Evolutionary conservation across 257 asterid genomes (phyloP), one percentile per base, ranked within the genome.

Genomic region (Fraxinus anomala): DNA sequence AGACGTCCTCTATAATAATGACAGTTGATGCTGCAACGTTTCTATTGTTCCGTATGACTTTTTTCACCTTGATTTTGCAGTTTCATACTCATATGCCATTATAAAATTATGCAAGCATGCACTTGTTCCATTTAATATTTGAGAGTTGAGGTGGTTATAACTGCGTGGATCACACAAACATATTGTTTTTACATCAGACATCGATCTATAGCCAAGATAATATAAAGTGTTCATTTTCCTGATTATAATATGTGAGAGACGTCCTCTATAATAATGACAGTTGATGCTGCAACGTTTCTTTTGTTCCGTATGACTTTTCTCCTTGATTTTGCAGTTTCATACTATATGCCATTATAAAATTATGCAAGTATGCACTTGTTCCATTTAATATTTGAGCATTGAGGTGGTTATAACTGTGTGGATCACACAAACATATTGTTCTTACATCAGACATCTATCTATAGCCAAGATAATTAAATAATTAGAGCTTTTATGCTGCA

Each of bases 261-360:
- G 33, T 31, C 4, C 12, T 54, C 65, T 54, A n/a, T n/a, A 54
- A 54, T 19, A 17, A 54, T 19, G 23, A n/a, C 24, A 47, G n/a
- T 6, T 54, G 65, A 54, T n/a, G 26, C 65, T 19, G 65, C 65
- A n/a, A 54, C 24, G 8, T 54, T 19, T 54, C 65, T 54, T 1
- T 19, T 6, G 3, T 16, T 17, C 23, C 26, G 6, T n/a, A 19
- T 21, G 28, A 63, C 34, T 11, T 63, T 63, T 24, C 34, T 24
- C 69, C 69, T 63, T 24, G 69, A 63, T 63, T 54, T 63, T 63
- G 36, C 69, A 63, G 4, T 63, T 63, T 26, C 69, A 63, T 63
- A 63, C n/a, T 26, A 1, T 23, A 23, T 24, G 69, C 34, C 34
- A 63, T 63, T 11, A 26, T 24, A 24, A 16, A 11, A 13, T 63